phyloP scores from a whole-genome alignment of 306 rosid genomes.

The Quercus cerris region DNA sequence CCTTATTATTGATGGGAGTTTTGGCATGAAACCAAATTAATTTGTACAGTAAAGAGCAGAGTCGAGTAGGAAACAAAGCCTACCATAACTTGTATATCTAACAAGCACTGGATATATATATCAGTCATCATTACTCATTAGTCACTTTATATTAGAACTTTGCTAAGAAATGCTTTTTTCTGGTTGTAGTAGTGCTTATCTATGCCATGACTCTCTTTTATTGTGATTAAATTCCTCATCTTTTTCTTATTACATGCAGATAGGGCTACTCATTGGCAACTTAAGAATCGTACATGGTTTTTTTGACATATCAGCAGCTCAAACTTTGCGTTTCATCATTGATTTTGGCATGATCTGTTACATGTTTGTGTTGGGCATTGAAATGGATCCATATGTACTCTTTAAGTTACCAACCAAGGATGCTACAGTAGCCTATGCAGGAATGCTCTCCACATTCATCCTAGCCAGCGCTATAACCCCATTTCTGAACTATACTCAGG shows the following conservation, averaged over 20 bases:
- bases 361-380: slow-evolving; percentile 91
- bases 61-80: too few species aligned
- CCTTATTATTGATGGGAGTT: too few species aligned
- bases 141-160: too few species aligned
- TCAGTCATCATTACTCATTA: background rate
- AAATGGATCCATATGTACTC: slow-evolving; percentile 75
- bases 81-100: background rate
- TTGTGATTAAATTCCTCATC: background rate
- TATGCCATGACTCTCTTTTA: background rate
- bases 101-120: background rate
- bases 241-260: slow-evolving; percentile 37
- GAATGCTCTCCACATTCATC: slow-evolving; percentile 56
- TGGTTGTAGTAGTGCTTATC: too few species aligned
- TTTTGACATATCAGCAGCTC: slow-evolving; percentile 25
- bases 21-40: too few species aligned
- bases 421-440: slow-evolving; percentile 70
- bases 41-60: too few species aligned
- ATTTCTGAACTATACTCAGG: slow-evolving; percentile 27
- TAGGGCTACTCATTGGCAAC: slow-evolving; percentile 73
- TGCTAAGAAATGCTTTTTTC: too few species aligned
- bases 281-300: slow-evolving; percentile 39
- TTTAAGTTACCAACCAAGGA: slow-evolving; percentile 54
- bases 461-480: slow-evolving; percentile 42
- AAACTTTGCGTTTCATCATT: slow-evolving; percentile 51
- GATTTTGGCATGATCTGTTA: slow-evolving; percentile 88